Percentiles rank a stretch among this genome's conserved stretches.
Evolutionary conservation across 208 protist species (phyloP).

Genomic region (Acanthamoeba lenticulata): DNA sequence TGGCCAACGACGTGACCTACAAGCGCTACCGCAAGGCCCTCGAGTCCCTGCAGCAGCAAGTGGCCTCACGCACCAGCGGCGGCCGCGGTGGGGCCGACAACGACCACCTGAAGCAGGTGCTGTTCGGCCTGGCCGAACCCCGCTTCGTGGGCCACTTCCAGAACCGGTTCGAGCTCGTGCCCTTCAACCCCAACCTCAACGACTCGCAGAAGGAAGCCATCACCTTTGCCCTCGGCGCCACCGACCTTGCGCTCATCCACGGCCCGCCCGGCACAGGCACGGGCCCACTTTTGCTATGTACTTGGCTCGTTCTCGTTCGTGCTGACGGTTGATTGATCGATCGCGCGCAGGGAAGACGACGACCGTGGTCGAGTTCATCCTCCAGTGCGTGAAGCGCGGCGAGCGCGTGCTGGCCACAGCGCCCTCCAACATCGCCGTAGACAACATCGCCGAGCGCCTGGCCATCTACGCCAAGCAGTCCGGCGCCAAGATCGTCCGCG

Average conservation of each 20-base stretch:
- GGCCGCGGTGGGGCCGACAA: constrained; percentile 13
- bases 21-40: constrained; percentile 51
- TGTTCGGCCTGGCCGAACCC: constrained; percentile 48
- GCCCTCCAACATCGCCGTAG: constrained; percentile 86
- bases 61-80: not conserved
- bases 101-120: constrained; percentile 42
- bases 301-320: not conserved
- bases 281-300: too few relatives aligned
- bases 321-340: not conserved
- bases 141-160: constrained; percentile 40
- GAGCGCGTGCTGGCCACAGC: constrained; percentile 82
- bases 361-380: constrained; percentile 86
- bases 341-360: constrained; percentile 85
- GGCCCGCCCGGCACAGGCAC: constrained; percentile 80
- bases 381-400: constrained; percentile 72
- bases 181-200: constrained; percentile 64
- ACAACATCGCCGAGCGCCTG: constrained; percentile 85
- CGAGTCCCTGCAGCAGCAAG: not conserved
- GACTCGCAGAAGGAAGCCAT: constrained; percentile 65
- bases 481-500: not conserved
- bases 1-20: constrained; percentile 68
- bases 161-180: not conserved
- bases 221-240: constrained; percentile 58
- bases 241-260: constrained; percentile 76
- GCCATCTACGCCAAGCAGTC: constrained; percentile 41